Percentiles rank a stretch among this genome's conserved stretches.
Conservation (phyloP, 2,329 filamentous ascomycete genomes). For the Ustulina deusta region DNA sequence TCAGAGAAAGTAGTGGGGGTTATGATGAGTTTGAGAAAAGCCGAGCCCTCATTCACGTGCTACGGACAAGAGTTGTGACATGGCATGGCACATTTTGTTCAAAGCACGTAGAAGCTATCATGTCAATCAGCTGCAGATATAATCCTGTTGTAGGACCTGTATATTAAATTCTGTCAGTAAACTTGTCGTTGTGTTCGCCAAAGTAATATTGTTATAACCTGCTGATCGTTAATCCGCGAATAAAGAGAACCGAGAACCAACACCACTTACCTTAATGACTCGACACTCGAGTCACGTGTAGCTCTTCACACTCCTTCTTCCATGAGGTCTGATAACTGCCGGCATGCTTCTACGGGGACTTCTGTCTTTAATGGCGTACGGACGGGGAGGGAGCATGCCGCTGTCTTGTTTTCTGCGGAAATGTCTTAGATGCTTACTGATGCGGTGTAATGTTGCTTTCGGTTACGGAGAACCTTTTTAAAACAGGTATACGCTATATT, state of each 20-base stretch:
- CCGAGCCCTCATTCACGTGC: background rate
- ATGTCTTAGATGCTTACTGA: background rate
- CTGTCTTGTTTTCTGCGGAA: background rate
- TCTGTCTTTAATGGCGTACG: background rate
- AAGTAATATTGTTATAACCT: background rate
- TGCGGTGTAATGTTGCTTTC: background rate
- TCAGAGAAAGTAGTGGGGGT: background rate
- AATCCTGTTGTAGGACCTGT: too few species aligned
- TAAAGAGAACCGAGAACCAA: background rate
- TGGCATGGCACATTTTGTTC: background rate
- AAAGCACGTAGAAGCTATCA: background rate
- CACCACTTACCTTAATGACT: background rate
- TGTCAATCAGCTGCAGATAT: background rate
- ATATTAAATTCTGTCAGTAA: too few species aligned
- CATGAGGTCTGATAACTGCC: too few species aligned
- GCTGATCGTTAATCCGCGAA: background rate
- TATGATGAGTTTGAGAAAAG: background rate
- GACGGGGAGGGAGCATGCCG: background rate
- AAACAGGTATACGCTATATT: background rate
- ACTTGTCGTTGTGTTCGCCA: too few species aligned
- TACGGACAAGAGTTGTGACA: background rate
- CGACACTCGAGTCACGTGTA: background rate
- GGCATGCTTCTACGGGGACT: too few species aligned
- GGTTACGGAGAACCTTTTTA: background rate
- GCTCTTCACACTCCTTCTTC: background rate